Conservation (phyloP, 2,329 filamentous ascomycete species). For the Colletotrichum lentis region DNA sequence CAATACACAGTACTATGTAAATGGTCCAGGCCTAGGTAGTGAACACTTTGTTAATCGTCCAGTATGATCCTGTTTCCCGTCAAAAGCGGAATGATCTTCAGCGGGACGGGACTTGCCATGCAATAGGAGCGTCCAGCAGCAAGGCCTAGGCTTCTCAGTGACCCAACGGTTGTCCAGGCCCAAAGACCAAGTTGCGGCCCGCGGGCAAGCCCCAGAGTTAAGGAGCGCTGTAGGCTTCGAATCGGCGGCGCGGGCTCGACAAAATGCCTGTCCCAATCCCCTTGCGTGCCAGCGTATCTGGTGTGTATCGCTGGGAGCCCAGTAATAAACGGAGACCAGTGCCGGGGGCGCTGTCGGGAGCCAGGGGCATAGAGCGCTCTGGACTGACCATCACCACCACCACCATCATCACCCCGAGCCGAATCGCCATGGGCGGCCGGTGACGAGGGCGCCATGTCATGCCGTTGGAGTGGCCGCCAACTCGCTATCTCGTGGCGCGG, state of each 20-base stretch:
- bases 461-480: slow-evolving; percentile 23
- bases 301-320: slow-evolving; percentile 17
- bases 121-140: slow-evolving; percentile 12
- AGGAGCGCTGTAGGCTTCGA: not conserved
- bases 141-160: not conserved
- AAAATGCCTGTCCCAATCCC: slow-evolving; percentile 18
- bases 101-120: slow-evolving; percentile 33
- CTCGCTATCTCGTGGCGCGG: slow-evolving; percentile 23
- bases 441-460: slow-evolving; percentile 31
- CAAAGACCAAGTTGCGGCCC: not conserved
- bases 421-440: slow-evolving; percentile 13
- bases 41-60: slow-evolving; percentile 11
- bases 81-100: slow-evolving; percentile 34
- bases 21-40: not conserved
- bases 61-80: slow-evolving; percentile 20
- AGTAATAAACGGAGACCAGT: slow-evolving; percentile 33
- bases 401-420: not conserved
- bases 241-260: not conserved
- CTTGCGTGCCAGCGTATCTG: not conserved
- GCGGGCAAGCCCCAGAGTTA: slow-evolving; percentile 2
- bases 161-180: not conserved
- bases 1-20: too few relatives aligned
- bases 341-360: slow-evolving; percentile 7
- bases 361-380: not conserved
- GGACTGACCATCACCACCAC: not conserved